These are phyloP conservation scores for Ascodesmis nigricans DNA, from an alignment of 495 filamentous ascomycete species.

Conservation along the genomic window DNA sequence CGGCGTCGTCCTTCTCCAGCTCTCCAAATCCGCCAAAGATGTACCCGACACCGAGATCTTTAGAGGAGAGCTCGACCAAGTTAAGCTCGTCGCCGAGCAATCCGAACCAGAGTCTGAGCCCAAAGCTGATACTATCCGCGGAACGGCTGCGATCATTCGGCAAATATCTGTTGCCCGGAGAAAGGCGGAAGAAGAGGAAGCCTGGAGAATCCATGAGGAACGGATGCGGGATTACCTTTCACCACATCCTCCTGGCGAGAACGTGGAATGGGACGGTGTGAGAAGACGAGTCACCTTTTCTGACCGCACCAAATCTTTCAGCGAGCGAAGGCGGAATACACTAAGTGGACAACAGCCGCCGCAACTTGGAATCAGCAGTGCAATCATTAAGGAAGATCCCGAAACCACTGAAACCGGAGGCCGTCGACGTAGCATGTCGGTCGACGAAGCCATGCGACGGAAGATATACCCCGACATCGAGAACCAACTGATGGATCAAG, in stretches of 20 bases:
- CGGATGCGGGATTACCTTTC: slow-evolving; percentile 43
- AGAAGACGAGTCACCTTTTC: slow-evolving; percentile 51
- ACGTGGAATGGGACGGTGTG: slow-evolving; percentile 85
- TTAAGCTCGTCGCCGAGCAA: slow-evolving; percentile 82
- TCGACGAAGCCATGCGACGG: slow-evolving; percentile 24
- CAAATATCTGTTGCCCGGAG: slow-evolving; percentile 54
- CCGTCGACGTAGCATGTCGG: slow-evolving; percentile 30
- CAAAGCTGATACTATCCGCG: slow-evolving; percentile 88
- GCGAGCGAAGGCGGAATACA: slow-evolving; percentile 21
- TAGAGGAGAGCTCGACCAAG: slow-evolving; percentile 78
- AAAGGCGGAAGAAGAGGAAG: slow-evolving; percentile 63
- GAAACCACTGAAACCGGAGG: slow-evolving; percentile 26
- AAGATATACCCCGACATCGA: slow-evolving; percentile 14
- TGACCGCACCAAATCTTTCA: slow-evolving; percentile 7
- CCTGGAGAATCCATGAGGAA: slow-evolving; percentile 57
- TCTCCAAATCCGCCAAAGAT: slow-evolving; percentile 96
- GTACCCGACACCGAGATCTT: slow-evolving; percentile 88
- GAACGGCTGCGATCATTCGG: slow-evolving; percentile 71
- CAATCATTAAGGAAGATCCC: slow-evolving; percentile 50
- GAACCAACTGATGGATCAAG: neutral
- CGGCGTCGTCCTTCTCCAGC: slow-evolving; percentile 84
- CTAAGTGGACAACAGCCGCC: slow-evolving; percentile 47
- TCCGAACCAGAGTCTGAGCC: slow-evolving; percentile 88
- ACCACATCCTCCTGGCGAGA: slow-evolving; percentile 51
- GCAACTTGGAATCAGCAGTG: slow-evolving; percentile 75